Conservation (phyloP, 371 early-diverging fungal genomes). For the Entomophthora muscae region DNA sequence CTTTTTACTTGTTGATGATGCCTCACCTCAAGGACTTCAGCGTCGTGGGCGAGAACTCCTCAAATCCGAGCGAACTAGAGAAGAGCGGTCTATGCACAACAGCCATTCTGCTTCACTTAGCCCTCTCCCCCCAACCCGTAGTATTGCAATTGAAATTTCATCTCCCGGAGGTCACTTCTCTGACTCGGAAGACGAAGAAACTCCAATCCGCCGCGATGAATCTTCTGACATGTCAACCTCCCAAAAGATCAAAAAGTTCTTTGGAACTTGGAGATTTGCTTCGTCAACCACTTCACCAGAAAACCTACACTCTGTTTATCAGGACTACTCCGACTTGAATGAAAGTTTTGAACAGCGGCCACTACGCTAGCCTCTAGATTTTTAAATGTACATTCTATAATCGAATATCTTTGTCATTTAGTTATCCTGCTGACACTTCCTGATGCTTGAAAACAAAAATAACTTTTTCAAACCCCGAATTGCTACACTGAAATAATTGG, state of each 20-base stretch:
- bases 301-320: background rate
- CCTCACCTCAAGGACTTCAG: background rate
- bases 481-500: too few species aligned
- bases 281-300: background rate
- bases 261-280: background rate
- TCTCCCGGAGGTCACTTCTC: background rate
- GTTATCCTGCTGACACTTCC: too few species aligned
- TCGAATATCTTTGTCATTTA: background rate
- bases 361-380: background rate
- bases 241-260: background rate
- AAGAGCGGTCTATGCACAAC: background rate
- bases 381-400: background rate
- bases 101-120: background rate
- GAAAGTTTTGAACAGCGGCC: background rate
- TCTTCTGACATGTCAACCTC: background rate
- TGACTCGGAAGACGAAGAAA: constrained; percentile 3
- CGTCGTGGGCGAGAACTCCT: background rate
- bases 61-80: background rate
- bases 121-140: background rate
- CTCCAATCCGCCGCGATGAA: background rate
- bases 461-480: too few species aligned
- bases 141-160: constrained; percentile 1
- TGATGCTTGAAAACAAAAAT: too few species aligned
- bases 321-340: background rate
- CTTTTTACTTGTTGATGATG: background rate